These are phyloP conservation scores for Tardiomyces digboiensis DNA, from an alignment of 1,139 yeast species.

Conservation along the genomic window DNA sequence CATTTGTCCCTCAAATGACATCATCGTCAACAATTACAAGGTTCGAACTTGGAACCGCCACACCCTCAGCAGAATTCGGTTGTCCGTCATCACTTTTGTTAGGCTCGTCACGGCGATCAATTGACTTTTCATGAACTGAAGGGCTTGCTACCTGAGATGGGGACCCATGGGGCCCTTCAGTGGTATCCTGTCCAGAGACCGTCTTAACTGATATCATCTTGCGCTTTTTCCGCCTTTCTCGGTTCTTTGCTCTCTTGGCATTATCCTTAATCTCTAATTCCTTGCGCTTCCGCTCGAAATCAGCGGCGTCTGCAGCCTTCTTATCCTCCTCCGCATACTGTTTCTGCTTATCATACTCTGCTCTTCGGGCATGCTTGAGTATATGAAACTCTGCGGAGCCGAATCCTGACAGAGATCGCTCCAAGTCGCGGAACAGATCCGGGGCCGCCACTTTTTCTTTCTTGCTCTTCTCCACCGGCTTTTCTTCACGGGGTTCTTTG, in stretches of 20 bases:
- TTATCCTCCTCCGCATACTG: constrained; percentile 18
- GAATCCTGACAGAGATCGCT: constrained; percentile 21
- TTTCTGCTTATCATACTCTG: constrained; percentile 22
- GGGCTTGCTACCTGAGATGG: no score
- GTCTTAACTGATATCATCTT: constrained; percentile 3
- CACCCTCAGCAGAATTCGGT: no score
- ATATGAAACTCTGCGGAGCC: constrained; percentile 32
- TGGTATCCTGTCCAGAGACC: no score
- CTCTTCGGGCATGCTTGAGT: constrained; percentile 25
- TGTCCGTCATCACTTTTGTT: no score
- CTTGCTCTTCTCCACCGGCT: background rate
- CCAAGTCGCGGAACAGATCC: background rate
- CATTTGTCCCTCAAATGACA: background rate
- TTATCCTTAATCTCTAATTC: constrained; percentile 15
- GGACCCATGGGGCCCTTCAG: no score
- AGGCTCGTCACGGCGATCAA: no score
- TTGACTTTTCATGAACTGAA: no score
- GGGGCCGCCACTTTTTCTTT: background rate
- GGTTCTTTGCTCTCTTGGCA: constrained; percentile 22
- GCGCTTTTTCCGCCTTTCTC: constrained; percentile 19
- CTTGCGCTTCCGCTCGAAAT: constrained; percentile 17
- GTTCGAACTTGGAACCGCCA: no score
- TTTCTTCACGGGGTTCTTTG: background rate
- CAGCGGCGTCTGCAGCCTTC: constrained; percentile 13
- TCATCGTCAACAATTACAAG: background rate